These are phyloP conservation scores for Lophium mytilinum DNA, from an alignment of 495 filamentous ascomycete species.

Conservation along the genomic window DNA sequence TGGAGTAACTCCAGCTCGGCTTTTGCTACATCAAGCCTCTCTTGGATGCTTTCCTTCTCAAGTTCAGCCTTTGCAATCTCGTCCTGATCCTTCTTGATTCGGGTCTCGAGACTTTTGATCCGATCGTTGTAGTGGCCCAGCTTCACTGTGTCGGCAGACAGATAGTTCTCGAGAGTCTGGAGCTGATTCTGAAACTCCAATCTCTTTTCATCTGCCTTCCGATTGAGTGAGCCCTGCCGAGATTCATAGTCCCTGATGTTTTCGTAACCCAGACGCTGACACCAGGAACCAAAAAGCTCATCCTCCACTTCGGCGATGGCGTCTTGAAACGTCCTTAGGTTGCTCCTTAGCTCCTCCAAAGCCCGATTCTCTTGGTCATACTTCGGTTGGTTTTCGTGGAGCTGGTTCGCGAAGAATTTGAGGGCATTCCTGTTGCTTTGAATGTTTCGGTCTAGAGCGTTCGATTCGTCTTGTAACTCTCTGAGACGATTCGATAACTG, in stretches of 20 bases:
- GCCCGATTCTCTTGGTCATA: constrained; percentile 60
- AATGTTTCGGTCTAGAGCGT: constrained; percentile 76
- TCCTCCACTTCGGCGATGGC: constrained; percentile 82
- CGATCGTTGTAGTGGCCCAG: constrained; percentile 60
- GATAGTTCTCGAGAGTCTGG: constrained; percentile 65
- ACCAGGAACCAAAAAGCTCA: constrained; percentile 80
- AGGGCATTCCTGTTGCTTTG: constrained; percentile 79
- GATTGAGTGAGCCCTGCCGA: constrained; percentile 82
- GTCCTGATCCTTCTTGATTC: constrained; percentile 53
- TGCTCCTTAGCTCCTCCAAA: constrained; percentile 56
- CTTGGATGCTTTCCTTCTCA: constrained; percentile 66
- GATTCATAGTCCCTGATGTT: constrained; percentile 89
- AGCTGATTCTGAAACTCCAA: constrained; percentile 80
- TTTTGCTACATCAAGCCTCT: constrained; percentile 59
- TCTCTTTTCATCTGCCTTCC: constrained; percentile 79
- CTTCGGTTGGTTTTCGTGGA: constrained; percentile 69
- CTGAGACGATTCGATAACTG: constrained; percentile 72
- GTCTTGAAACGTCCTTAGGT: constrained; percentile 60
- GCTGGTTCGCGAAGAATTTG: constrained; percentile 57
- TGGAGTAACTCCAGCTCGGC: constrained; percentile 71
- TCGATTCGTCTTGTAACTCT: constrained; percentile 66
- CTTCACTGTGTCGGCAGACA: constrained; percentile 68
- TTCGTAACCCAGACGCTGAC: constrained; percentile 74
- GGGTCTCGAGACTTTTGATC: constrained; percentile 56
- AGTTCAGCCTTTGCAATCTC: constrained; percentile 60